These are phyloP conservation scores for Piper longum DNA, from an alignment of 164 flowering plant genomes.

Conservation along the genomic window DNA sequence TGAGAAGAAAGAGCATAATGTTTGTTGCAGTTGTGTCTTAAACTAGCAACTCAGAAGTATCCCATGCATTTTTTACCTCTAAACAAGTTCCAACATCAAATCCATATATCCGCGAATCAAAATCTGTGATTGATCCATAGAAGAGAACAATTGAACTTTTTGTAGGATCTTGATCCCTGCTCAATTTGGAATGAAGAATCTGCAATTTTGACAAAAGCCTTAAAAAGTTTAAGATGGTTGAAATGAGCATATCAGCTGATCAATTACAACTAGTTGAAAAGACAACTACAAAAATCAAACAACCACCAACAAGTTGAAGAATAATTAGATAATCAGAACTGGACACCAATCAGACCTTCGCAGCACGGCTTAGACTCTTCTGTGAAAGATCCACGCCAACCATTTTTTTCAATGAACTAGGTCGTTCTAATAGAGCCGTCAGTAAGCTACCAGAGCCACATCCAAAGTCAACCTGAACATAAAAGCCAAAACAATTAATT, in stretches of 20 bases:
- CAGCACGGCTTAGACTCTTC: constrained; percentile 74
- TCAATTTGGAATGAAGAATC: constrained; percentile 65
- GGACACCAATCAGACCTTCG: constrained; percentile 41
- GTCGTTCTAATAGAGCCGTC: constrained; percentile 54
- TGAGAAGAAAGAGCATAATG: no score
- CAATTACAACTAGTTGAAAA: not conserved
- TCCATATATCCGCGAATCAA: constrained; percentile 58
- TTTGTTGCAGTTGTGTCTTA: no score
- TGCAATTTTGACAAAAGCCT: constrained; percentile 20
- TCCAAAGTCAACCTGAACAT: constrained; percentile 79
- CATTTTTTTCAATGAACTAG: constrained; percentile 51
- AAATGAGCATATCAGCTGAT: not conserved
- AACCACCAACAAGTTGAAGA: not conserved
- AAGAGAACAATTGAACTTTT: constrained; percentile 28
- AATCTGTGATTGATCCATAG: constrained; percentile 69
- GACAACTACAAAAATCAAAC: not conserved
- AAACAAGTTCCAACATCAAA: constrained; percentile 90
- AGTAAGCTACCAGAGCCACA: constrained; percentile 92
- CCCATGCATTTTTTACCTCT: constrained; percentile 42
- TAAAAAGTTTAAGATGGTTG: not conserved
- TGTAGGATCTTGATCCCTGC: constrained; percentile 8
- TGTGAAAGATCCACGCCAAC: constrained; percentile 83
- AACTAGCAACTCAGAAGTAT: not conserved
- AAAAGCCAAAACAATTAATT: not conserved
- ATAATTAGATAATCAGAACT: not conserved